A percentile compares a stretch with the other conserved stretches of the same genome.
These are phyloP conservation scores for Fusarium sp. DNA, from an alignment of 2,329 filamentous ascomycete genomes.

Conservation along the genomic window DNA sequence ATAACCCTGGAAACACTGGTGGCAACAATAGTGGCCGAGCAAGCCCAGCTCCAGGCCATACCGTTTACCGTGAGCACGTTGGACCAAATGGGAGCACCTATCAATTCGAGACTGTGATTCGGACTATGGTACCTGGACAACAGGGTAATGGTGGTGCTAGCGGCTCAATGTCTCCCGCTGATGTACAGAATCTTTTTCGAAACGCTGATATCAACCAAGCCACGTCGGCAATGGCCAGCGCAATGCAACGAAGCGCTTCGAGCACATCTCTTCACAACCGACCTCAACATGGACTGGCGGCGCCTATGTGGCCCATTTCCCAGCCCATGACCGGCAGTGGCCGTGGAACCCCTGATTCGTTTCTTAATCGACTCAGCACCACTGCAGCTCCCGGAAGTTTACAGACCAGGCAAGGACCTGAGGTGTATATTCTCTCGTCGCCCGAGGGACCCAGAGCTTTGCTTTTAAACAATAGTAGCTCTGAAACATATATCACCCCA, in stretches of 20 bases:
- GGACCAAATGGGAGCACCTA: slow-evolving; percentile 49
- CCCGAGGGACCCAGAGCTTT: slow-evolving; percentile 68
- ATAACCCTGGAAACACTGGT: slow-evolving; percentile 30
- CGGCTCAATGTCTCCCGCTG: slow-evolving; percentile 52
- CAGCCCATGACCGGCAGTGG: slow-evolving; percentile 57
- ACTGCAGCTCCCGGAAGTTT: slow-evolving; percentile 6
- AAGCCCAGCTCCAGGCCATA: slow-evolving; percentile 48
- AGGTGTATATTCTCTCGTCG: slow-evolving; percentile 71
- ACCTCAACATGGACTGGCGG: slow-evolving; percentile 55
- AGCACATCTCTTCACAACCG: slow-evolving; percentile 55
- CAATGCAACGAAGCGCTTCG: slow-evolving; percentile 63
- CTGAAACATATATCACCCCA: slow-evolving; percentile 64
- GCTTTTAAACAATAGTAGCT: slow-evolving; percentile 61
- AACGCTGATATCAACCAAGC: slow-evolving; percentile 58
- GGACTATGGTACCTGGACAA: slow-evolving; percentile 30
- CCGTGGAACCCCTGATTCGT: slow-evolving; percentile 59
- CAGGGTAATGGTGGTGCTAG: slow-evolving; percentile 21
- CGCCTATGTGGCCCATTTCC: slow-evolving; percentile 50
- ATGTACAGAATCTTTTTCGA: slow-evolving; percentile 59
- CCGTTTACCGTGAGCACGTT: slow-evolving; percentile 48
- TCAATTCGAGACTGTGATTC: slow-evolving; percentile 50
- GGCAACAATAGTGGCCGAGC: slow-evolving; percentile 44
- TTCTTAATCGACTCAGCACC: slow-evolving; percentile 46
- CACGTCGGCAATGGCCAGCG: slow-evolving; percentile 58
- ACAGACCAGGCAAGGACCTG: slow-evolving; percentile 50